Base-by-base conservation (phyloP, 306 rosid genomes). In the Comarum palustre region DNA sequence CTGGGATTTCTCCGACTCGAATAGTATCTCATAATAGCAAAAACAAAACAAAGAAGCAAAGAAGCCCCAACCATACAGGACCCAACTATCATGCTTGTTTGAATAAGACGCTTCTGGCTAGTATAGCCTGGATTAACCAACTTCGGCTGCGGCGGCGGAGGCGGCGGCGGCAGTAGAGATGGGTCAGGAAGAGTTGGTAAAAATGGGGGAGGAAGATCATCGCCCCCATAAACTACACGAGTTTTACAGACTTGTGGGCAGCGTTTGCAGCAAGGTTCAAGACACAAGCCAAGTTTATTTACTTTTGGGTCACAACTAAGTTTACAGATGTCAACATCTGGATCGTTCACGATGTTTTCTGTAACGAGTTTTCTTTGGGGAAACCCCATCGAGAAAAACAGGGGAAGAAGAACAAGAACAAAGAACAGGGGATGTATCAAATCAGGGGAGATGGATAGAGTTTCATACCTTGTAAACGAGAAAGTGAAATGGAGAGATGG, bases 1-100 rank as follows among this genome's bases (percentile, higher is more conserved):
- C 62, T 27, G 9, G 31, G 45, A 65, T 51, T 20, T 9, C 65
- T 61, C 54, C 90, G 77, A 52, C 86, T 73, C 43, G 86, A 34
- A 3, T 81, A 69, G 24, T 20, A 46, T 31, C 52, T 62, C 78
- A 77, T 8, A 38, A 84, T 25, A 9, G 71, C 19, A 51, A 27
- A 43, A 0, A 77, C 2, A 7, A 71, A 0, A 20, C 47, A 80
- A 4, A 82, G 50, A 46, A 88, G 0, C 61, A 75, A 36, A 58
- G 72, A 6, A 24, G 66, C 25, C 9, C 71, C 58, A 31, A 84
- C 0, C 69, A 71, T 9, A 70, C 80, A 80, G 50, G 75, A 78
- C 8, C 78, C n/a, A 41, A 74, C 25, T 0, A 63, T 25, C 50
- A 85, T 0, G 9, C 72, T 55, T 0, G 45, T 20, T n/a, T 2